Percentiles rank a stretch among this genome's conserved stretches.
phyloP scores from a whole-genome alignment of 2,329 filamentous ascomycete species.

The Monosporascus sp. region DNA sequence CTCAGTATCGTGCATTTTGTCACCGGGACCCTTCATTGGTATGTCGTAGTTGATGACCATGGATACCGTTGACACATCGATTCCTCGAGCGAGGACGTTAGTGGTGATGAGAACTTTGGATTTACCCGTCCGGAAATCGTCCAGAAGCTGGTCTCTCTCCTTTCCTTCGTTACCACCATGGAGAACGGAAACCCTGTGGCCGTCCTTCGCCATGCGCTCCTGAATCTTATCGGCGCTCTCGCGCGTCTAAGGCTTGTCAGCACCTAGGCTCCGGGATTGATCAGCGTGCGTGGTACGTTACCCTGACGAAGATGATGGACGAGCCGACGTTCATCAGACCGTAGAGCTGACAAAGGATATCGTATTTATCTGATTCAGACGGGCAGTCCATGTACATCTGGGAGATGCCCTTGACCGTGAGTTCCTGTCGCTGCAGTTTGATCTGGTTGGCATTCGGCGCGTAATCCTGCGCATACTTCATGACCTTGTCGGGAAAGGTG shows the following conservation, averaged over 20 bases:
- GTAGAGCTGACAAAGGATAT: slow-evolving; percentile 85
- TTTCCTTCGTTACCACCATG: slow-evolving; percentile 82
- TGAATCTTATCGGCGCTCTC: slow-evolving; percentile 82
- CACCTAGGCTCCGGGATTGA: background rate
- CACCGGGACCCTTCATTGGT: slow-evolving; percentile 67
- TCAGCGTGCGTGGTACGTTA: slow-evolving; percentile 32
- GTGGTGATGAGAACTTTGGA: slow-evolving; percentile 98
- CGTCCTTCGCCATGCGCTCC: slow-evolving; percentile 77
- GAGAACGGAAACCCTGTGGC: slow-evolving; percentile 85
- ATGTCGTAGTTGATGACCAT: slow-evolving; percentile 99
- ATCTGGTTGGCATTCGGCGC: slow-evolving; percentile 82
- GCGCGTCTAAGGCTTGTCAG: slow-evolving; percentile 56
- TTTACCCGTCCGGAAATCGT: slow-evolving; percentile 77
- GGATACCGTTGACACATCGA: slow-evolving; percentile 84
- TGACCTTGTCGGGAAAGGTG: slow-evolving; percentile 82
- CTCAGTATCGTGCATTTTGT: slow-evolving; percentile 82
- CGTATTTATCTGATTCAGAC: slow-evolving; percentile 76
- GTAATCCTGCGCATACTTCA: slow-evolving; percentile 76
- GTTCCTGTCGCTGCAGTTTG: slow-evolving; percentile 80
- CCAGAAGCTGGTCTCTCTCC: slow-evolving; percentile 77
- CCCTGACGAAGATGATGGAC: slow-evolving; percentile 96
- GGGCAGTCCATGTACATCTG: slow-evolving; percentile 97
- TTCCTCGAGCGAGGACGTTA: slow-evolving; percentile 92
- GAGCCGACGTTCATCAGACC: slow-evolving; percentile 94
- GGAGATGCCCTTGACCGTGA: slow-evolving; percentile 95